Conservation (phyloP, 169 alveolate species). For the Babesia bovis region DNA sequence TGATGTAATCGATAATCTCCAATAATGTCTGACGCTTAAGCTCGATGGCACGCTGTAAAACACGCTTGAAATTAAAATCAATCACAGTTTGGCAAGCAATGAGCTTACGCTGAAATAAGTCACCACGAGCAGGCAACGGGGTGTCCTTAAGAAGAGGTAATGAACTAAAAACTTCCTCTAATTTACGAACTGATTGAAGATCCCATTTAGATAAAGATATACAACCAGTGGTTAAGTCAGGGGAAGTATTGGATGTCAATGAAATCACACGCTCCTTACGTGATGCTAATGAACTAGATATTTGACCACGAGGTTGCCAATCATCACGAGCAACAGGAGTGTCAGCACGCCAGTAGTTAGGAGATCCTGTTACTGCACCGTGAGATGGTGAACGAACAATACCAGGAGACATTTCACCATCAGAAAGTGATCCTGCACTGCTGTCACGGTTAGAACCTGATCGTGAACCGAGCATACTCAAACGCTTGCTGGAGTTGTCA, state of each 20-base stretch:
- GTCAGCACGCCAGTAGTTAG: background rate
- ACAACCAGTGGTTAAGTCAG: background rate
- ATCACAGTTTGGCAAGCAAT: conserved; percentile 81
- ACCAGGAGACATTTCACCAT: conserved; percentile 7
- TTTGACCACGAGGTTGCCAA: background rate
- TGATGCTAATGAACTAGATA: background rate
- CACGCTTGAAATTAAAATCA: conserved; percentile 68
- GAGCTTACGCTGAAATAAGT: conserved; percentile 80
- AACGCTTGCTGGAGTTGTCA: background rate
- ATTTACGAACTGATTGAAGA: conserved; percentile 17
- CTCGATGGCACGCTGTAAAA: conserved; percentile 75
- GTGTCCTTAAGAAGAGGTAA: conserved; percentile 77
- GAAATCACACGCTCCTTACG: conserved; percentile 17
- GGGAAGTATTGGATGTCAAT: background rate
- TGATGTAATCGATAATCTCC: conserved; percentile 84
- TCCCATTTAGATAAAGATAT: conserved; percentile 4
- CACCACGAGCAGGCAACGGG: conserved; percentile 70
- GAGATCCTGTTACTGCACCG: background rate
- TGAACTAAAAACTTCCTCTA: conserved; percentile 67
- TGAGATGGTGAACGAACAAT: background rate
- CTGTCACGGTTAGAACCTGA: conserved; percentile 1
- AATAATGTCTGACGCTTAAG: conserved; percentile 83
- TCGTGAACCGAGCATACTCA: background rate
- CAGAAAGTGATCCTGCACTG: background rate
- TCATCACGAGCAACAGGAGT: background rate